Evolutionary conservation across 495 filamentous ascomycete genomes (phyloP).

Genomic region (Trichoderma erinaceum): DNA sequence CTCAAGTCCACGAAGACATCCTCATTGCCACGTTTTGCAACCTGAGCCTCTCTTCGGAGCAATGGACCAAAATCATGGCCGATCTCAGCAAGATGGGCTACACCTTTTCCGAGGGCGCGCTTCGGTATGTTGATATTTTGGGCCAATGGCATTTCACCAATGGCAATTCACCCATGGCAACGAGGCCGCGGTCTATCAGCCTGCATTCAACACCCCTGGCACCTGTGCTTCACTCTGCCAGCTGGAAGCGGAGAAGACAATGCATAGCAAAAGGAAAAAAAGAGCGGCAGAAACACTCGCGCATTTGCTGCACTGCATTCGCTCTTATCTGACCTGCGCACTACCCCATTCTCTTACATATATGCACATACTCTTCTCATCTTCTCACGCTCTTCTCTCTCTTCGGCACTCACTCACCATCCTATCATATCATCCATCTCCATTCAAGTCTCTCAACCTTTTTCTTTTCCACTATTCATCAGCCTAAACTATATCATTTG

Average conservation of each 20-base stretch:
- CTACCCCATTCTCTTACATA: not conserved
- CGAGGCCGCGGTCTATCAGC: not conserved
- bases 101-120: conserved; percentile 21
- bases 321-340: not conserved
- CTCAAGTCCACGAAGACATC: conserved; percentile 22
- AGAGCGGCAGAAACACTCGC: not conserved
- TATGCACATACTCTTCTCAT: not conserved
- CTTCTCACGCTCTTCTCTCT: too few species aligned
- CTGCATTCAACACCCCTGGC: not conserved
- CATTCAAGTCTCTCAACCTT: too few species aligned
- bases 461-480: not conserved
- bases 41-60: not conserved
- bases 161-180: not conserved
- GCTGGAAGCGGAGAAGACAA: not conserved
- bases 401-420: not conserved
- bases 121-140: conserved; percentile 19
- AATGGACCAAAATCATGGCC: conserved; percentile 15
- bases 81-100: conserved; percentile 20
- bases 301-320: not conserved
- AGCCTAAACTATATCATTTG: not conserved
- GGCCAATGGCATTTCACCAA: not conserved
- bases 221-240: not conserved
- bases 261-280: not conserved
- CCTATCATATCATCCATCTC: not conserved
- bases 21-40: conserved; percentile 17